These are phyloP conservation scores for Beauveria sp. DNA, from an alignment of 2,329 filamentous ascomycete genomes.

Conservation along the genomic window DNA sequence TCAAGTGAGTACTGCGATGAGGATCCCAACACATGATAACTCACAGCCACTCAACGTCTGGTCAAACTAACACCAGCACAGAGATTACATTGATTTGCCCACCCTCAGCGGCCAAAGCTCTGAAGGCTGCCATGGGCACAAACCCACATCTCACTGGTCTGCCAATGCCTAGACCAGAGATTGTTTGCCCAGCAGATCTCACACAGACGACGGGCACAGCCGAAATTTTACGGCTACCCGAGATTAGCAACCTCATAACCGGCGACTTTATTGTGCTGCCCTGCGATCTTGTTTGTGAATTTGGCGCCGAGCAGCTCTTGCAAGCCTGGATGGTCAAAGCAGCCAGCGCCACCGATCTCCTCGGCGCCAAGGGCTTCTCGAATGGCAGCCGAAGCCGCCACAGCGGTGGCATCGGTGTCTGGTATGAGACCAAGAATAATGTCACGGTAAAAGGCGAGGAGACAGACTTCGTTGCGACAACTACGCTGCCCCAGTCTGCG, in stretches of 20 bases:
- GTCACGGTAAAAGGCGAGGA: conserved; percentile 80
- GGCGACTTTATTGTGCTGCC: conserved; percentile 86
- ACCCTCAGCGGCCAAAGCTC: conserved; percentile 57
- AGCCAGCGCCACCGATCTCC: conserved; percentile 56
- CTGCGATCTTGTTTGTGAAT: conserved; percentile 87
- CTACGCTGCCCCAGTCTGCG: conserved; percentile 54
- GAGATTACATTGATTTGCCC: conserved; percentile 57
- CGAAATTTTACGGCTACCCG: conserved; percentile 75
- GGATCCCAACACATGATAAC: background rate
- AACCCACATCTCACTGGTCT: conserved; percentile 71
- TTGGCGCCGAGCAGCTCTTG: conserved; percentile 72
- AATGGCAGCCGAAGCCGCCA: conserved; percentile 33
- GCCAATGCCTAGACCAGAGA: conserved; percentile 62
- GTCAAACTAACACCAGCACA: conserved; percentile 23
- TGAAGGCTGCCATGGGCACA: conserved; percentile 63
- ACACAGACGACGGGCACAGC: conserved; percentile 83
- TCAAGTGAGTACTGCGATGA: conserved; percentile 45
- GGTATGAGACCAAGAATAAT: conserved; percentile 77
- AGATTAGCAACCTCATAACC: conserved; percentile 70
- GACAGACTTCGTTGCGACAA: conserved; percentile 82
- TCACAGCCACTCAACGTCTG: background rate
- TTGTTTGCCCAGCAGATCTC: conserved; percentile 69
- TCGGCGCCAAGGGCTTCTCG: conserved; percentile 39
- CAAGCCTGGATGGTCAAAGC: conserved; percentile 90
- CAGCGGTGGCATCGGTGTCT: conserved; percentile 79